Evolutionary conservation across 352 stramenopile species (phyloP), one percentile per base, ranked within the genome.

Genomic region (Phytophthora nicotianae): DNA sequence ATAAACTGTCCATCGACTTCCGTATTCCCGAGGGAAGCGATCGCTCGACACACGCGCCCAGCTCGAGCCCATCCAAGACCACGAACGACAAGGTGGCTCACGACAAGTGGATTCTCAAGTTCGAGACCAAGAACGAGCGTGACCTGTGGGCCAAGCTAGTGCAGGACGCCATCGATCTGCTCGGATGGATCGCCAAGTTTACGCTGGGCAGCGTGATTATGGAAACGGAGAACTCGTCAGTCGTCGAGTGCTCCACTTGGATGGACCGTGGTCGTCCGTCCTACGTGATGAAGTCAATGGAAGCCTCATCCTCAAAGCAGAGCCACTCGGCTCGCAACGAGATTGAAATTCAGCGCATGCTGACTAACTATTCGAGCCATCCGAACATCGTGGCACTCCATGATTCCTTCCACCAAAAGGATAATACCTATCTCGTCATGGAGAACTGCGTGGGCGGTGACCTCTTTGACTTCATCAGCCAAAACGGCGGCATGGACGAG

Each of bases 361-460:
- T 91, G n/a, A 88, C 78, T n/a, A 85, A 89, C 64, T 86, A 82
- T 33, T 77, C 78, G 10, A 86, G 49, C 42, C 82, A 91, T 60
- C 74, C 76, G 41, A 88, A 91, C 67, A 67, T 91, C 19, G 74
- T 91, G 13, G 56, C 77, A 32, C 65, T 91, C 3, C 73, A 89
- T 41, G 80, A 89, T 68, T 80, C 77, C 20, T 88, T 79, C 57
- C 74, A 70, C 14, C 80, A 91, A 50, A 78, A 83, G 40, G 80
- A 89, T 35, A 80, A 78, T 41, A 71, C 77, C 0, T 90, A 88
- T 45, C n/a, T 91, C 11, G 65, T 90, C 23, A 65, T 87, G 41
- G 80, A 90, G 60, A 80, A 88, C 60, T 91, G 81, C 23, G 52
- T 55, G 3, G 83, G 83, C 21, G 81, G 80, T 10, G 83, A 91